phyloP scores from a whole-genome alignment of 495 filamentous ascomycete species.

The Paragyromitra xinjiangensis region DNA sequence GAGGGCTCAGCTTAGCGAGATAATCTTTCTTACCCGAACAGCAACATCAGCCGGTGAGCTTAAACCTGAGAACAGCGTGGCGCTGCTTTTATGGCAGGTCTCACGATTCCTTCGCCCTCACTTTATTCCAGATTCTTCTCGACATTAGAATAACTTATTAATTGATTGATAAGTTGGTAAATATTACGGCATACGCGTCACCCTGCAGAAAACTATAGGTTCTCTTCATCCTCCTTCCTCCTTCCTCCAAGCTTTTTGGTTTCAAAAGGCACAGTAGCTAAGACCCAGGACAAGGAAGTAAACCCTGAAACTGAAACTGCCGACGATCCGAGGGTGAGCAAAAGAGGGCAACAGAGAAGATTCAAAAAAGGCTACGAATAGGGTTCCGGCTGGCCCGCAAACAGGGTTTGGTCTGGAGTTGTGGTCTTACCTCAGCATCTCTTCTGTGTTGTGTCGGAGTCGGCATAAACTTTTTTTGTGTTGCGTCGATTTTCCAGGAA shows the following conservation, averaged over 20 bases:
- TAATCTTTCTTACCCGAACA: constrained; percentile 34
- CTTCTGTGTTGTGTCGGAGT: constrained; percentile 22
- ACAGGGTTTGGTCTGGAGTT: constrained; percentile 8
- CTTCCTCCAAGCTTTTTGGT: constrained; percentile 22
- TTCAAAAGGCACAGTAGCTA: constrained; percentile 34
- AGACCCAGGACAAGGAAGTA: constrained; percentile 1
- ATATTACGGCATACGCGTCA: constrained; percentile 35
- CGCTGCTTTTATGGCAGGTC: constrained; percentile 29
- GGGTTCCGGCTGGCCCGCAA: constrained; percentile 34
- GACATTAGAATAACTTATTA: constrained; percentile 20
- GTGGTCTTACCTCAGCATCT: constrained; percentile 41
- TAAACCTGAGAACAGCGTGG: constrained; percentile 46
- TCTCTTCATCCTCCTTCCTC: constrained; percentile 13
- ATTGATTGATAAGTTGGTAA: constrained; percentile 12
- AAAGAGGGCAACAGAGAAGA: constrained; percentile 8
- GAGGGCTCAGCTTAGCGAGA: constrained; percentile 45
- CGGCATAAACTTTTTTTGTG: constrained; percentile 19
- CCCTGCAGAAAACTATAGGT: constrained; percentile 5
- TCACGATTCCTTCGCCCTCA: neutral
- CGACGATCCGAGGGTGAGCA: constrained; percentile 39
- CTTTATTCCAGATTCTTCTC: neutral
- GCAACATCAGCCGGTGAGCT: constrained; percentile 54
- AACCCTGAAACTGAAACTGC: constrained; percentile 49
- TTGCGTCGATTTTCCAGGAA: constrained; percentile 5
- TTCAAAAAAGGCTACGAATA: constrained; percentile 39